Percentiles rank a stretch among this genome's conserved stretches.
These are phyloP conservation scores for Zasmidium cellare DNA, from an alignment of 2,329 filamentous ascomycete genomes.

Conservation along the genomic window DNA sequence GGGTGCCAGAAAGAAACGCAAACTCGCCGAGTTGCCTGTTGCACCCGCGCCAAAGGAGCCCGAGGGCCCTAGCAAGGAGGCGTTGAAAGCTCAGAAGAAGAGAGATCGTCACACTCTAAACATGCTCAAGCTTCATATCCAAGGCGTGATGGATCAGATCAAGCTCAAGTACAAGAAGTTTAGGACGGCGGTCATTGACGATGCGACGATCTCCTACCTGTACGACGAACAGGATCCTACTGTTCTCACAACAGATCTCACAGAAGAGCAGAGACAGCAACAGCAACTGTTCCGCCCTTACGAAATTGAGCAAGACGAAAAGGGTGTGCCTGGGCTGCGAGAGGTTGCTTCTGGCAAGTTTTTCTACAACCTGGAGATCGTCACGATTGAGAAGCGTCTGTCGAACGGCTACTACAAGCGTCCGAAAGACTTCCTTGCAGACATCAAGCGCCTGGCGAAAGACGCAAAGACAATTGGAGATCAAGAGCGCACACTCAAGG, in stretches of 20 bases:
- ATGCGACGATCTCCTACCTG: conserved; percentile 73
- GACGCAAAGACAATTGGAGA: conserved; percentile 84
- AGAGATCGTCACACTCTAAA: conserved; percentile 83
- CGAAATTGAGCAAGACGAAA: conserved; percentile 75
- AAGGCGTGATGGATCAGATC: conserved; percentile 96
- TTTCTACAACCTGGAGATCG: conserved; percentile 92
- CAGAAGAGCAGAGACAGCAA: conserved; percentile 53
- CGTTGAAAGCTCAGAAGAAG: conserved; percentile 77
- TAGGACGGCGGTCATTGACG: conserved; percentile 74
- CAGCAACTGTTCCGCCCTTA: conserved; percentile 68
- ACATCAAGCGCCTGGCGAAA: conserved; percentile 80
- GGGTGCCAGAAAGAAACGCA: conserved; percentile 79
- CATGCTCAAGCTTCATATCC: conserved; percentile 80
- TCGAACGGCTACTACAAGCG: conserved; percentile 96
- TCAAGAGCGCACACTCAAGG: conserved; percentile 77
- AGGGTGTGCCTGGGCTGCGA: conserved; percentile 73
- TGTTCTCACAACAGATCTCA: conserved; percentile 60
- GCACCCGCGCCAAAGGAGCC: conserved; percentile 67
- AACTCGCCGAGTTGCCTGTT: conserved; percentile 73
- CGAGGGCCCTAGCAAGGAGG: conserved; percentile 67
- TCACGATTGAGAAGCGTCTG: conserved; percentile 91
- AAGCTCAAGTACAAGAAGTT: conserved; percentile 89
- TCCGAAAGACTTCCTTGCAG: conserved; percentile 82
- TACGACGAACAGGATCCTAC: conserved; percentile 79
- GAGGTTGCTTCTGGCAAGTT: conserved; percentile 78